Evolutionary conservation across 2,329 filamentous ascomycete species (phyloP), one percentile per base, ranked within the genome.

Genomic region (Scedosporium minutisporum): DNA sequence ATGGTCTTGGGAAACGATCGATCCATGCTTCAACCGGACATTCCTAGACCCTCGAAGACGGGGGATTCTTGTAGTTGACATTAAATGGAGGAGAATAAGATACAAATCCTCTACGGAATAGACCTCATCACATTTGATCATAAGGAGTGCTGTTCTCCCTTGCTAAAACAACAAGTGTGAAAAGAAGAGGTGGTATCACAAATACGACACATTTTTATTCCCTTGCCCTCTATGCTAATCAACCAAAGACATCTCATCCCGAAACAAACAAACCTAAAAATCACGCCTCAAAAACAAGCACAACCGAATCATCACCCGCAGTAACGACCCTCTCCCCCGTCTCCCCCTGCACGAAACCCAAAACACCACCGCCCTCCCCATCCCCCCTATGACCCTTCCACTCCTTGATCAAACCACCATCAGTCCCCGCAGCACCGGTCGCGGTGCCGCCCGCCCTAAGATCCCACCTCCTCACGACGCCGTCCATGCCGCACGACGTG

Each of bases 401-500:
- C 75, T 97, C 93, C 66, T 87, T 88, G 25, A 91, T 77, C 61
- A 96, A 77, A 0, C 91, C 92, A 7, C 81, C 85, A 14, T 75
- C 69, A 7, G 62, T 60, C 1, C 67, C 69, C 16, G 68, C 69
- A 23, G 57, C 64, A 42, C 58, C 63, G 1, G 70, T 64, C 4
- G 73, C 71, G 2, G 66, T 65, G 10, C 71, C 72, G 23, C 71
- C 76, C n/a, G 80, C 82, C n/a, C 82, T 76, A 61, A 85, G 71
- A 75, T 99, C 93, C 95, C 95, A 99, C 64, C 93, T 81, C 69
- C 91, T 82, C 21, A 99, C 85, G 0, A 93, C 91, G 18, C 95
- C 93, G 70, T 99, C 95, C 82, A 97, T 91, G 7, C 95, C 95
- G 67, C 88, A 93, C 66, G 86, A 91, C 1, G 93, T 97, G 61